Evolutionary conservation across 257 asterid genomes (phyloP), one percentile per base, ranked within the genome.

Genomic region (Paulownia fortunei): DNA sequence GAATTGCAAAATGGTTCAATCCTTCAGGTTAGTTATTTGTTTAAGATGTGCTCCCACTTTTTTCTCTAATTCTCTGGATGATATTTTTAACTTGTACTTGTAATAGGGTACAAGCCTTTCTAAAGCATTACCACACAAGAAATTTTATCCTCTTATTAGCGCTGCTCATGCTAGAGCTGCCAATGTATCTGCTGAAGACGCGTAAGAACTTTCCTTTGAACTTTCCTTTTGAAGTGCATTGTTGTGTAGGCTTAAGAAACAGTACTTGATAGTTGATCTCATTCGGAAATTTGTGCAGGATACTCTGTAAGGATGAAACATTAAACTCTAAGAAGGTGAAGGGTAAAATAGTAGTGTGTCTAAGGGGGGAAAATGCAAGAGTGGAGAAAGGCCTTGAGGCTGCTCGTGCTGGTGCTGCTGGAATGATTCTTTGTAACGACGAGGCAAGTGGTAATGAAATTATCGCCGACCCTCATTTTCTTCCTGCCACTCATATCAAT

Each of bases 271-370:
- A 6, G 4, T 36, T 0, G 21, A 12, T 21, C 15, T 56, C 5
- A 21, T 24, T 11, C 5, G 0, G 52, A 2, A 5, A 18, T 15
- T 81, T 26, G 69, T 69, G 66, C 89, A 92, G 97, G 63, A 6
- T 42, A 6, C 79, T 81, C 2, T 94, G 98, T 73, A 51, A 11
- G 41, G 9, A 30, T 0, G 83, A 82, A 3, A 67, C 86, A 0
- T 69, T 94, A 46, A 93, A 94, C 58, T 61, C 87, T 0, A 12
- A 39, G 13, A 89, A 87, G 65, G 94, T 64, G 56, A 69, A 83
- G 67, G 97, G 92, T 2, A 90, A 89, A 30, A 86, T 94, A 27
- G 70, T 94, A 4, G 91, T 85, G 1, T 94, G 97, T 51, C 44
- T 83, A 6, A 75, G 92, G 64, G 97, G 97, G 0, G 58, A 18